These are phyloP conservation scores for Pichia paraexigua DNA, from an alignment of 805 yeast genomes.

Conservation along the genomic window DNA sequence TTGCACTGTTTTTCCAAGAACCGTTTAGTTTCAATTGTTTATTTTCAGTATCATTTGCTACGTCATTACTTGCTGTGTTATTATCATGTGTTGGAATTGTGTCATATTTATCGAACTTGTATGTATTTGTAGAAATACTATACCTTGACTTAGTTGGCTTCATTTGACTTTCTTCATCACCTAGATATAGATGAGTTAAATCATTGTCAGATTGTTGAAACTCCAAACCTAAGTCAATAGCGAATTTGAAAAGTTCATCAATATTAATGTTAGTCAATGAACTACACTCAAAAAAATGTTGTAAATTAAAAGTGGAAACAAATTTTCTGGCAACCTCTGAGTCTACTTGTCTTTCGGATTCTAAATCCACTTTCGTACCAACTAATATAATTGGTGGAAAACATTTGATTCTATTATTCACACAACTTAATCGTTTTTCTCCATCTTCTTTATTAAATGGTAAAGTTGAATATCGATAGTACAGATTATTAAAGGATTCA, in stretches of 20 bases:
- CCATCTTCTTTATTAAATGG: conserved; percentile 25
- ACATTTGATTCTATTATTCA: conserved; percentile 1
- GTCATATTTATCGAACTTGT: background rate
- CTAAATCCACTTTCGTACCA: conserved; percentile 74
- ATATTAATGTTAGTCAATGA: conserved; percentile 73
- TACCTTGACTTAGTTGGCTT: background rate
- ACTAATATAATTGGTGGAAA: conserved; percentile 38
- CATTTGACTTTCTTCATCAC: conserved; percentile 1
- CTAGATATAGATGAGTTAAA: conserved; percentile 4
- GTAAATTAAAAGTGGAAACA: conserved; percentile 20
- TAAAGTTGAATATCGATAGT: conserved; percentile 20
- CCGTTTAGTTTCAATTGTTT: background rate
- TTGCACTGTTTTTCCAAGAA: background rate
- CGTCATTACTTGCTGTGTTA: background rate
- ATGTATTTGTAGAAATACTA: background rate
- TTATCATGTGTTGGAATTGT: background rate
- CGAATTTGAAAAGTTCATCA: conserved; percentile 59
- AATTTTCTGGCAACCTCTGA: conserved; percentile 27
- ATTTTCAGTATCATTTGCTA: background rate
- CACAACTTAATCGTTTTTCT: conserved; percentile 1
- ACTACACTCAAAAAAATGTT: conserved; percentile 60
- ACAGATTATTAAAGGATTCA: conserved; percentile 9
- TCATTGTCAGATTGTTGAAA: conserved; percentile 10
- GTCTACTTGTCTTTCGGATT: conserved; percentile 66
- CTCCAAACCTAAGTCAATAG: conserved; percentile 12